Evolutionary conservation across 1,284 basidiomycete species (phyloP), one percentile per base, ranked within the genome.

Genomic region (Rhodotorula sp.): DNA sequence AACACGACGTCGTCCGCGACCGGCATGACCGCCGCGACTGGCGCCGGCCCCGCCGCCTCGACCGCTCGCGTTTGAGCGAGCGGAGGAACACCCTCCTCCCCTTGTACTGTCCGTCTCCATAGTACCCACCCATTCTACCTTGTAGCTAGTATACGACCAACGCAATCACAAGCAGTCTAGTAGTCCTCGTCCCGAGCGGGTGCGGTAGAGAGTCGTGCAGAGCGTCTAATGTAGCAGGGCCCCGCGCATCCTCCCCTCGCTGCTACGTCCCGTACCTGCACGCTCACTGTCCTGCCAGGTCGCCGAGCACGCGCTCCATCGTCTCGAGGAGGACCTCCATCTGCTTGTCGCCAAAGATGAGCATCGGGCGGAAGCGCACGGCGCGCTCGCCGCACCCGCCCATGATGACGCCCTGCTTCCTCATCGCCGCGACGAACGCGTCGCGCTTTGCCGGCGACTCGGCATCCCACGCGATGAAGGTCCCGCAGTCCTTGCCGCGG

Each of bases 391-490:
- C 81, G 56, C 81, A 81, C 3, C 77, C 83, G 37, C 83, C 83
- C 75, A 84, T 82, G 63, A 84, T 81, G 54, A 85, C 82, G 48
- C 85, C 84, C 51, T 79, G 75, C 57, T 77, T 69, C 69, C 83
- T 80, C 83, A 85, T 84, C 67, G 80, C 78, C 48, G 73, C 77
- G 62, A 85, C 78, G 70, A 86, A 83, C 59, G 46, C 32, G 57
- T 86, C 85, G 36, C 85, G 77, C 72, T 77, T 64, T n/a, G 73
- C 74, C 0, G 83, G 61, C 13, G 78, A 79, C 17, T 75, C 76
- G 48, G 83, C 80, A 77, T 86, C 85, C 76, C 83, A 86, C 0
- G 85, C 82, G 71, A 86, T 81, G 78, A 85, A 86, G 1, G 85
- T 86, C 2, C 84, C 85, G 50, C 82, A 77, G 15, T 81, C 81